Evolutionary conservation across 2,329 filamentous ascomycete species (phyloP).

Genomic region (Trichoderma citrinoviride): DNA sequence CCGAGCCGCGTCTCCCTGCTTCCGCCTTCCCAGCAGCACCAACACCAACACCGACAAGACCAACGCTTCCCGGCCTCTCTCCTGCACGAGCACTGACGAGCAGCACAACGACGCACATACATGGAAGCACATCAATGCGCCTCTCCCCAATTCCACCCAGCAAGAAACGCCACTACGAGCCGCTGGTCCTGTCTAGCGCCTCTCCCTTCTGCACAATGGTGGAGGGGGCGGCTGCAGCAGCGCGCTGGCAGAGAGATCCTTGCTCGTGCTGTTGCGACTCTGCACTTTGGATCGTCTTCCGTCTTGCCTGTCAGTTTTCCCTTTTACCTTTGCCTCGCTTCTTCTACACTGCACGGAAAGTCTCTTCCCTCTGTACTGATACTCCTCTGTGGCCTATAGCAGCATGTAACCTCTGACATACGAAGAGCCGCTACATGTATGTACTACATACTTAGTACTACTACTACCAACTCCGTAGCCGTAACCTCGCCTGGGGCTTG

Average conservation of each 20-base stretch:
- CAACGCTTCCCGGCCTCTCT: not conserved
- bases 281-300: not conserved
- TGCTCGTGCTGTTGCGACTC: conserved; percentile 7
- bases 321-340: too few species aligned
- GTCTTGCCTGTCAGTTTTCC: too few species aligned
- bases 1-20: conserved; percentile 3
- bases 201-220: conserved; percentile 12
- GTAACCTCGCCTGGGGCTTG: not conserved
- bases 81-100: conserved; percentile 18
- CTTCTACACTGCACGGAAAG: too few species aligned
- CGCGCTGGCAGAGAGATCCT: conserved; percentile 18
- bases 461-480: too few species aligned
- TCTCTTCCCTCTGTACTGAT: too few species aligned
- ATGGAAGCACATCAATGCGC: conserved; percentile 1
- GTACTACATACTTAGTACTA: too few species aligned
- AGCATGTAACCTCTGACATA: too few species aligned
- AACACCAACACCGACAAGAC: not conserved
- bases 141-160: not conserved
- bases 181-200: conserved; percentile 16
- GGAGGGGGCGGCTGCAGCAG: conserved; percentile 20
- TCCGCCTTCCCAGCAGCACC: not conserved
- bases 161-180: conserved; percentile 6
- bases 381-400: too few species aligned
- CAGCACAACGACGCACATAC: conserved; percentile 16
- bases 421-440: too few species aligned